These are phyloP conservation scores for Sicyos edulis DNA, from an alignment of 306 rosid species.

Conservation along the genomic window DNA sequence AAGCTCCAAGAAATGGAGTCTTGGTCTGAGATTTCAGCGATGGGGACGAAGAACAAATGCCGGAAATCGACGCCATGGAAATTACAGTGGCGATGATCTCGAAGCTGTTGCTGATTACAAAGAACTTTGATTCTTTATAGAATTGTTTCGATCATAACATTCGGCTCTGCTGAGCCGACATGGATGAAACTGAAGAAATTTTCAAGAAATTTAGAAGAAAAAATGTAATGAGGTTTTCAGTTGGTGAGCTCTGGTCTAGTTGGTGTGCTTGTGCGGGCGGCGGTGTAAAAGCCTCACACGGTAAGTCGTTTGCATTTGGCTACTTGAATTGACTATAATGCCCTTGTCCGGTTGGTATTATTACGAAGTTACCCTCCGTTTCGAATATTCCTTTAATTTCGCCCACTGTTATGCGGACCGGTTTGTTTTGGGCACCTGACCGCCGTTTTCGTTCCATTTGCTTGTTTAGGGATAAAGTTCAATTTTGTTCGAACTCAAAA, in stretches of 20 bases:
- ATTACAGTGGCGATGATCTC: conserved; percentile 4
- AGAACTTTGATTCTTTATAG: too few relatives aligned
- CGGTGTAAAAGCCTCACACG: conserved; percentile 31
- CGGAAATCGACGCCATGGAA: conserved; percentile 72
- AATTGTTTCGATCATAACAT: conserved; percentile 6
- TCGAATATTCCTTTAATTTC: too few relatives aligned
- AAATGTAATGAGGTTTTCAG: background rate
- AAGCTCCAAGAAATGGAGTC: conserved; percentile 21
- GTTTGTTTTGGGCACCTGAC: background rate
- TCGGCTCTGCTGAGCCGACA: background rate
- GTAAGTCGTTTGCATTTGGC: conserved; percentile 20
- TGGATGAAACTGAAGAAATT: background rate
- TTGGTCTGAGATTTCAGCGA: conserved; percentile 42
- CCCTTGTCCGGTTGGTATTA: background rate
- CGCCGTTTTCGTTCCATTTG: too few relatives aligned
- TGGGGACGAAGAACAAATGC: conserved; percentile 60
- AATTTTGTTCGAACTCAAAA: too few relatives aligned
- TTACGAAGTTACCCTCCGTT: conserved; percentile 31
- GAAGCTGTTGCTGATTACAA: background rate
- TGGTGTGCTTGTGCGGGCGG: conserved; percentile 27
- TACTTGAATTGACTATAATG: conserved; percentile 20
- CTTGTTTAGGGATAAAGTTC: too few relatives aligned
- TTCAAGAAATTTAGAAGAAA: background rate
- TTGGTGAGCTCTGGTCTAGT: background rate
- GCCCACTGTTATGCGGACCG: conserved; percentile 5